Conservation (phyloP, 164 flowering plant genomes). For the Nelumbo lutea region DNA sequence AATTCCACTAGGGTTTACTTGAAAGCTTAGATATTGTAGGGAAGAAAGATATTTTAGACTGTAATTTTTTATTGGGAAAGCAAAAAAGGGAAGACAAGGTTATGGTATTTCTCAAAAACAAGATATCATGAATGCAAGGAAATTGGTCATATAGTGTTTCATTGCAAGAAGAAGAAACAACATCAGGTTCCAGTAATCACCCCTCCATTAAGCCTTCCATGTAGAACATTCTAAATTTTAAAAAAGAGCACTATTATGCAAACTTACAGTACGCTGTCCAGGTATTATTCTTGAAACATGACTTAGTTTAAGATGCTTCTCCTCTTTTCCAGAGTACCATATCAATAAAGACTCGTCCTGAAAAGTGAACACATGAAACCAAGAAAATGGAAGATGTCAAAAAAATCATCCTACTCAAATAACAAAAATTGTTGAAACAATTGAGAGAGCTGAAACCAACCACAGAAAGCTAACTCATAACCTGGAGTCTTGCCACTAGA, state of each 20-base stretch:
- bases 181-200: too few species aligned
- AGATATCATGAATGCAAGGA: too few species aligned
- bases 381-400: conserved; percentile 2
- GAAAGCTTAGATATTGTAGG: too few species aligned
- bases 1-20: too few species aligned
- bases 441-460: not conserved
- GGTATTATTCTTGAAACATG: conserved; percentile 81
- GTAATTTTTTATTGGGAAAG: too few species aligned
- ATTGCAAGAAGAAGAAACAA: too few species aligned
- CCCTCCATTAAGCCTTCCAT: too few species aligned
- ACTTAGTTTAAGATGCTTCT: conserved; percentile 71
- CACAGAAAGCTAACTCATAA: not conserved
- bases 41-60: too few species aligned
- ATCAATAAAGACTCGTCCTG: conserved; percentile 80
- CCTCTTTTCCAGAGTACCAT: conserved; percentile 89
- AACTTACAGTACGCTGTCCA: conserved; percentile 93
- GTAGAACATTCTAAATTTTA: not conserved
- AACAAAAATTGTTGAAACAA: not conserved
- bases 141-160: too few species aligned
- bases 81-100: too few species aligned
- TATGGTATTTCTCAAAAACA: too few species aligned
- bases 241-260: not conserved
- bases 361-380: conserved; percentile 12
- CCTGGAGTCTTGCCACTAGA: not conserved
- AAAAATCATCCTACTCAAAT: not conserved